Percentiles rank a stretch among this genome's conserved stretches.
Evolutionary conservation across 148 eudicot species (phyloP).

Genomic region (Beta vulgaris): DNA sequence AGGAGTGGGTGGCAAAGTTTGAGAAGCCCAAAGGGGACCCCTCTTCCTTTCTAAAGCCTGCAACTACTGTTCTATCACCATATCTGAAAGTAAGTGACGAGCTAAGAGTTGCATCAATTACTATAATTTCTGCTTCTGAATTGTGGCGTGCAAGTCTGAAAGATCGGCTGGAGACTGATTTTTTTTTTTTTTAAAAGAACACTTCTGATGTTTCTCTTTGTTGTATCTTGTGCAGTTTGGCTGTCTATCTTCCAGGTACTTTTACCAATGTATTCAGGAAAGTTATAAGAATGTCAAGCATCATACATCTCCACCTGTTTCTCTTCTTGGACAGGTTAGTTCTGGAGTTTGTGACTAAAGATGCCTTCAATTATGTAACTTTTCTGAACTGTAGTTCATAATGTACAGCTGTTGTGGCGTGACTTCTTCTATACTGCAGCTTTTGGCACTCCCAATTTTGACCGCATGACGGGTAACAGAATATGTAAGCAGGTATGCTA

Average conservation of each 20-base stretch:
- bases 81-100: conserved; percentile 67
- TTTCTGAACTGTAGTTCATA: conserved; percentile 3
- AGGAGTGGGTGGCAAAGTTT: conserved; percentile 97
- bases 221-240: conserved; percentile 65
- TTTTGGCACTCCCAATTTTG: conserved; percentile 79
- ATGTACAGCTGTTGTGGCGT: conserved; percentile 77
- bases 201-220: neutral
- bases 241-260: conserved; percentile 81
- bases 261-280: conserved; percentile 75
- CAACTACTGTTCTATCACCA: conserved; percentile 91
- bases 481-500: conserved; percentile 88
- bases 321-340: conserved; percentile 90
- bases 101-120: neutral
- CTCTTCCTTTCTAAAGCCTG: conserved; percentile 68
- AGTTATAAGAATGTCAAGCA: conserved; percentile 48
- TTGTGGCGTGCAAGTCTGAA: neutral
- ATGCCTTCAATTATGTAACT: neutral
- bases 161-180: neutral
- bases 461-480: conserved; percentile 65
- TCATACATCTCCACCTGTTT: conserved; percentile 86
- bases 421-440: conserved; percentile 88
- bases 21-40: conserved; percentile 97
- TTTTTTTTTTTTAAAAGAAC: neutral
- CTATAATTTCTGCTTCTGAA: neutral
- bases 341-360: neutral